Conservation (phyloP, 1,284 basidiomycete species). For the Sutorius eximius region DNA sequence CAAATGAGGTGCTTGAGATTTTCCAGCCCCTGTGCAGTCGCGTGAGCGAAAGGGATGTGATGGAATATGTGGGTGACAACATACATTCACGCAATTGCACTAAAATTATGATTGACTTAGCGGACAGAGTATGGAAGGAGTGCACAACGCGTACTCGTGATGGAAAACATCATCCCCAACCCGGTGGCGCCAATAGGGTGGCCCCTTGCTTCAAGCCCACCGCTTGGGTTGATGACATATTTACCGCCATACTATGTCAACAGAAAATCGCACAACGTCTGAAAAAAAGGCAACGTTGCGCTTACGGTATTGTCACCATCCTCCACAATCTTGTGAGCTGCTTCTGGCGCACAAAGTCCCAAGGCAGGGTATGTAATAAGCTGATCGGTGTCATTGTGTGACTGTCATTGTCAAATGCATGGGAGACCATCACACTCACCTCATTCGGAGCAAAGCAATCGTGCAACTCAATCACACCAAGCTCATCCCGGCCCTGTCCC, state of each 20-base stretch:
- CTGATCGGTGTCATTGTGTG: conserved; percentile 35
- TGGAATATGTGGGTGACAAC: conserved; percentile 12
- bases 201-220: conserved; percentile 83
- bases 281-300: neutral
- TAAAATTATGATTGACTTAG: conserved; percentile 23
- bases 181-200: conserved; percentile 84
- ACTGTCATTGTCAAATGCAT: neutral
- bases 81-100: conserved; percentile 73
- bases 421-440: conserved; percentile 37
- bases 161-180: conserved; percentile 84
- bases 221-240: conserved; percentile 84
- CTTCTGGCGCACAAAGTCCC: conserved; percentile 65
- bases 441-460: conserved; percentile 84
- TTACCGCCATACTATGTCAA: conserved; percentile 71
- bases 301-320: conserved; percentile 76
- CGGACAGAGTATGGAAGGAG: neutral
- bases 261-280: neutral
- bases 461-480: conserved; percentile 84
- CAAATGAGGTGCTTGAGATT: conserved; percentile 75
- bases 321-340: conserved; percentile 77
- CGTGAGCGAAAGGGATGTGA: neutral
- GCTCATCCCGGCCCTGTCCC: conserved; percentile 66
- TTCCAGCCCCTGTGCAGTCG: conserved; percentile 57
- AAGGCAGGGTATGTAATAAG: conserved; percentile 81
- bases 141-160: conserved; percentile 55